phyloP scores from a whole-genome alignment of 495 filamentous ascomycete species.

The Recurvomyces mirabilis region DNA sequence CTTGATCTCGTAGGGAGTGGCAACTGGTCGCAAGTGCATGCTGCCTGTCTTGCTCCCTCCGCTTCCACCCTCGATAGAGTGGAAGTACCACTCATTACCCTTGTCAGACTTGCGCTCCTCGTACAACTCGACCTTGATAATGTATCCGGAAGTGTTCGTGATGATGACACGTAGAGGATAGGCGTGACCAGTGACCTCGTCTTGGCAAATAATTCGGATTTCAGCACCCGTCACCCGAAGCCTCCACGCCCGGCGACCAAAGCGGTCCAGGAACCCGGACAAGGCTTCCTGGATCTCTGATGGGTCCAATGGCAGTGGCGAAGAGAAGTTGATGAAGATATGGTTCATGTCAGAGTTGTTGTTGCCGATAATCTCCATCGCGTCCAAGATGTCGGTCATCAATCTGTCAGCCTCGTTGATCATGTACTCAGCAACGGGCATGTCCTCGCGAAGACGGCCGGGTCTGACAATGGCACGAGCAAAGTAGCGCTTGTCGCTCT shows the following conservation, averaged over 20 bases:
- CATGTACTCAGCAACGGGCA: conserved; percentile 92
- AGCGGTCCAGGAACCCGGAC: conserved; percentile 89
- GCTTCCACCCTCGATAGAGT: conserved; percentile 87
- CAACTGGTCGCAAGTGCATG: conserved; percentile 86
- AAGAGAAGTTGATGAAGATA: conserved; percentile 99
- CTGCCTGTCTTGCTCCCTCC: conserved; percentile 88
- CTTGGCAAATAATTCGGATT: conserved; percentile 95
- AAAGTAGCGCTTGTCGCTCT: conserved; percentile 96
- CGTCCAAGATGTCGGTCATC: conserved; percentile 96
- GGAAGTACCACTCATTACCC: conserved; percentile 88
- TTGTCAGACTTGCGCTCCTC: conserved; percentile 96
- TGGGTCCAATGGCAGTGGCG: conserved; percentile 84
- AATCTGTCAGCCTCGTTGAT: conserved; percentile 94
- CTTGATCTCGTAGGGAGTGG: conserved; percentile 91
- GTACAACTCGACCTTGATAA: conserved; percentile 95
- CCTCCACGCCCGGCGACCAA: conserved; percentile 89
- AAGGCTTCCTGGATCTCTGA: conserved; percentile 88
- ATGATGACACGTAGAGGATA: conserved; percentile 94
- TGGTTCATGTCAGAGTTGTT: conserved; percentile 99
- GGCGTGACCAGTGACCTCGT: conserved; percentile 69
- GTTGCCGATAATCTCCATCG: conserved; percentile 94
- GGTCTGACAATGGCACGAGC: conserved; percentile 87
- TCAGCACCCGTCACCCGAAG: conserved; percentile 95
- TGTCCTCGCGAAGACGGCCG: conserved; percentile 88
- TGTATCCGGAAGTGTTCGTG: conserved; percentile 97